Conservation (phyloP, 2,329 filamentous ascomycete species). For the Colletotrichum shisoi region DNA sequence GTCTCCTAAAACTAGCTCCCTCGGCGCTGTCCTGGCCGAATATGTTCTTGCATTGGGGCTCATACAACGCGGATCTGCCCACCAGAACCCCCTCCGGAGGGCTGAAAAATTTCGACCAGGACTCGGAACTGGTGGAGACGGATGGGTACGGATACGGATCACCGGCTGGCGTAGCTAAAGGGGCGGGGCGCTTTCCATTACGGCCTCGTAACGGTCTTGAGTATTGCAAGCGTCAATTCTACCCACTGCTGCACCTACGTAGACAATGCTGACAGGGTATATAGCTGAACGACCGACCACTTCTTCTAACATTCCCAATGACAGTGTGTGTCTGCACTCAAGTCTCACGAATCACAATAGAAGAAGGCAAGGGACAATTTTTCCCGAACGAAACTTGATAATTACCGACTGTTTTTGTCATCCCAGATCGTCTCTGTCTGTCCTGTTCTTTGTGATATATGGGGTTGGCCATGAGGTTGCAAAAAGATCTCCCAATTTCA, state of each 20-base stretch:
- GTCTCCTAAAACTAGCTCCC: neutral
- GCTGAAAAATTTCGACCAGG: constrained; percentile 6
- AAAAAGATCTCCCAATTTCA: constrained; percentile 17
- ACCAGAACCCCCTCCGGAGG: neutral
- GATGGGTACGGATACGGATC: neutral
- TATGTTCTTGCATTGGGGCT: too few species aligned
- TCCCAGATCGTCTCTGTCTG: constrained; percentile 20
- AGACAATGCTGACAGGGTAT: neutral
- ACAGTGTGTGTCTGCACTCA: neutral
- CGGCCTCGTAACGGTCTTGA: neutral
- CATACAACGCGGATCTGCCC: too few species aligned
- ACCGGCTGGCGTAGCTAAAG: neutral
- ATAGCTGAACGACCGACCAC: neutral
- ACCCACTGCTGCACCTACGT: neutral
- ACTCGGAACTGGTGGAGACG: neutral
- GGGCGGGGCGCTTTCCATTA: constrained; percentile 5
- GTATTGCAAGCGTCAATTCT: neutral
- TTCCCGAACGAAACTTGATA: neutral
- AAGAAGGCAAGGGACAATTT: too few species aligned
- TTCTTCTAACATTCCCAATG: neutral
- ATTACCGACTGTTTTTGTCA: constrained; percentile 30
- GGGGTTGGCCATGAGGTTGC: constrained; percentile 12
- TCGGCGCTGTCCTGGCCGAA: neutral
- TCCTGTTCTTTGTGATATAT: constrained; percentile 14
- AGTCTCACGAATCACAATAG: neutral